phyloP scores from a whole-genome alignment of 139 green algal genomes.

The Closterium sp. region DNA sequence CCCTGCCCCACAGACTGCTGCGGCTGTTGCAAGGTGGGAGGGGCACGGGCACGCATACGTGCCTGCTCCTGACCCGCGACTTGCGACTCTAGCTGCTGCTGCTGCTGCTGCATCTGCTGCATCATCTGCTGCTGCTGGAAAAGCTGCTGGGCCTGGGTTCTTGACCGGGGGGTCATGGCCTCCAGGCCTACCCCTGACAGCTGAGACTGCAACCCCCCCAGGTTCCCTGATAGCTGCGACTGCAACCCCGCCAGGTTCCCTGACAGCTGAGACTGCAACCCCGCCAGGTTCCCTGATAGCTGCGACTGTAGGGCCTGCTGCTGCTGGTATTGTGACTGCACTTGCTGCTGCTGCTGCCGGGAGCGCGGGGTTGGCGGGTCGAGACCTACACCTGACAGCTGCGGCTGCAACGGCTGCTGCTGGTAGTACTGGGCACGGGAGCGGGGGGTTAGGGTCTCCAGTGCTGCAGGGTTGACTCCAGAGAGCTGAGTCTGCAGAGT shows the following conservation, averaged over 20 bases:
- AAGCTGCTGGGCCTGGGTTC: neutral
- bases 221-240: neutral
- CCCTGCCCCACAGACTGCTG: neutral
- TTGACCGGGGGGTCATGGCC: neutral
- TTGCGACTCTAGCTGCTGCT: neutral
- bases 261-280: neutral
- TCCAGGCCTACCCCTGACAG: neutral
- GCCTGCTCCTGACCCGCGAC: neutral
- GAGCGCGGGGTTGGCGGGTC: neutral
- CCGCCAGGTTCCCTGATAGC: neutral
- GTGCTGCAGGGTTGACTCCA: neutral
- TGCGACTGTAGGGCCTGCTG: neutral
- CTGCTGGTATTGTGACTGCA: neutral
- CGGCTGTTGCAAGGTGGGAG: neutral
- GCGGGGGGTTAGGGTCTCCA: neutral
- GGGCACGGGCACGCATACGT: neutral
- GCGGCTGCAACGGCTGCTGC: neutral
- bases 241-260: too few relatives aligned
- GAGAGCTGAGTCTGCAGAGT: neutral
- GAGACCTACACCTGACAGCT: neutral
- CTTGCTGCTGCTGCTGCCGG: neutral
- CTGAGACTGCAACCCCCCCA: neutral
- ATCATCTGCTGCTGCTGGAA: neutral
- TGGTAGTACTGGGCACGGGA: neutral
- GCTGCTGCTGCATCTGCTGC: neutral